Percentiles rank a stretch among this genome's conserved stretches.
Conservation (phyloP, 2,329 filamentous ascomycete genomes). For the Claviceps pusilla region DNA sequence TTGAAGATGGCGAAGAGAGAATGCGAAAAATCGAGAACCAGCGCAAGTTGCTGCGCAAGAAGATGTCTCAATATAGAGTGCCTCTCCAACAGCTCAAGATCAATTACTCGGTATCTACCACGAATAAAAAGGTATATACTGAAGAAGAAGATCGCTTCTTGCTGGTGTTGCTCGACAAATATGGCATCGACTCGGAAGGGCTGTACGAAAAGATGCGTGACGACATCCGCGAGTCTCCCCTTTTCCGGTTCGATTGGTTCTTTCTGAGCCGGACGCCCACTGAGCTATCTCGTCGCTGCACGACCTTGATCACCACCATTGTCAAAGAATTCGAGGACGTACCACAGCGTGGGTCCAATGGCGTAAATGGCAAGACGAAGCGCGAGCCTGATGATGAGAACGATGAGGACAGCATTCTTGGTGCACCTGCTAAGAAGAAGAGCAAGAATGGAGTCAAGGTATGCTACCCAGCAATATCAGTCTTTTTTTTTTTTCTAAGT, state of each 20-base stretch:
- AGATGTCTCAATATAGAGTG: conserved; percentile 93
- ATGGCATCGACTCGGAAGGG: conserved; percentile 78
- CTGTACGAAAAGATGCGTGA: conserved; percentile 93
- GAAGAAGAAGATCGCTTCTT: conserved; percentile 96
- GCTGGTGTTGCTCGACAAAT: conserved; percentile 80
- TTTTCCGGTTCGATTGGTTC: conserved; percentile 99
- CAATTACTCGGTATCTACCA: conserved; percentile 96
- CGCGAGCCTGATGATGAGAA: conserved; percentile 68
- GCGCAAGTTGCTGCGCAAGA: conserved; percentile 82
- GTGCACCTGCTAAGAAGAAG: conserved; percentile 78
- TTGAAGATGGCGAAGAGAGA: conserved; percentile 86
- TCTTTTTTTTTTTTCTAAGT: neutral
- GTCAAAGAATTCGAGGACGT: conserved; percentile 81
- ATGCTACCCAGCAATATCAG: conserved; percentile 8
- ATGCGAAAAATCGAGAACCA: conserved; percentile 81
- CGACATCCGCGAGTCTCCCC: conserved; percentile 81
- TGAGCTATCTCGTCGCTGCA: conserved; percentile 84
- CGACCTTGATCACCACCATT: conserved; percentile 84
- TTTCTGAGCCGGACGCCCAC: conserved; percentile 88
- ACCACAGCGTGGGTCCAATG: conserved; percentile 38
- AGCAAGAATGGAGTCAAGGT: conserved; percentile 80
- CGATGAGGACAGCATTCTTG: conserved; percentile 66
- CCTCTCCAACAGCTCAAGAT: conserved; percentile 95
- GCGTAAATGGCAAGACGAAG: conserved; percentile 54
- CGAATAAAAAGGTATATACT: conserved; percentile 99